A percentile compares a stretch with the other conserved stretches of the same genome.
Conservation (phyloP, 768 basidiomycete species). For the Mycena galopus region DNA sequence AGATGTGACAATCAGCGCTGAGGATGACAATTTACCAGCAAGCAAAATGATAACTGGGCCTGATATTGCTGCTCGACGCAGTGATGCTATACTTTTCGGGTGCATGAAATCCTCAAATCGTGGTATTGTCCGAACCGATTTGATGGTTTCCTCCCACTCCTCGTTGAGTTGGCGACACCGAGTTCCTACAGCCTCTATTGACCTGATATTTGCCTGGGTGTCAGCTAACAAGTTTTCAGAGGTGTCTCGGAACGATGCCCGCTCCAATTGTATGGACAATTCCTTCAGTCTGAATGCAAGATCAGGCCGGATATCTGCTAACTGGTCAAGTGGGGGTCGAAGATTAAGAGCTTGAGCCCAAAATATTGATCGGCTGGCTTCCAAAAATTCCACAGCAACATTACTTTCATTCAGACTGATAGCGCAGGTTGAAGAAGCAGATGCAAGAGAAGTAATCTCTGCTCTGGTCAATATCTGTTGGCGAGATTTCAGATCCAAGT, state of each 20-base stretch:
- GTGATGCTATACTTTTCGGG: constrained; percentile 14
- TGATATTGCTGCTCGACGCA: not conserved
- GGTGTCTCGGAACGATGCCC: constrained; percentile 27
- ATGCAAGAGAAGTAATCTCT: not conserved
- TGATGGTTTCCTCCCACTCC: constrained; percentile 36
- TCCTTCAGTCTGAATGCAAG: constrained; percentile 4
- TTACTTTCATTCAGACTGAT: not conserved
- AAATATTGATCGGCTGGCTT: constrained; percentile 14
- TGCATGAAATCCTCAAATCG: constrained; percentile 41
- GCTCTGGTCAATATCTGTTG: not conserved
- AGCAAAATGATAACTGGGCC: constrained; percentile 36
- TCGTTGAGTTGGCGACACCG: constrained; percentile 35
- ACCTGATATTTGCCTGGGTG: constrained; percentile 20
- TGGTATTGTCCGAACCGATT: constrained; percentile 24
- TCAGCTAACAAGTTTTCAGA: constrained; percentile 15
- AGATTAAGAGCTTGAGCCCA: no score
- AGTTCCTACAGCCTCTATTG: constrained; percentile 33
- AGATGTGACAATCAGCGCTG: constrained; percentile 22
- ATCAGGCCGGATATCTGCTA: not conserved
- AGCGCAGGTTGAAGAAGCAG: constrained; percentile 9
- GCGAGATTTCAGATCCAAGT: constrained; percentile 17
- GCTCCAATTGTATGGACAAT: constrained; percentile 5
- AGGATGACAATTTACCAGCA: constrained; percentile 15
- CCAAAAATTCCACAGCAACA: constrained; percentile 20
- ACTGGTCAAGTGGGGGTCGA: not conserved